Percentiles rank a stretch among this genome's conserved stretches.
Conservation (phyloP, 2,329 filamentous ascomycete species). For the Pseudopyricularia cyperi region DNA sequence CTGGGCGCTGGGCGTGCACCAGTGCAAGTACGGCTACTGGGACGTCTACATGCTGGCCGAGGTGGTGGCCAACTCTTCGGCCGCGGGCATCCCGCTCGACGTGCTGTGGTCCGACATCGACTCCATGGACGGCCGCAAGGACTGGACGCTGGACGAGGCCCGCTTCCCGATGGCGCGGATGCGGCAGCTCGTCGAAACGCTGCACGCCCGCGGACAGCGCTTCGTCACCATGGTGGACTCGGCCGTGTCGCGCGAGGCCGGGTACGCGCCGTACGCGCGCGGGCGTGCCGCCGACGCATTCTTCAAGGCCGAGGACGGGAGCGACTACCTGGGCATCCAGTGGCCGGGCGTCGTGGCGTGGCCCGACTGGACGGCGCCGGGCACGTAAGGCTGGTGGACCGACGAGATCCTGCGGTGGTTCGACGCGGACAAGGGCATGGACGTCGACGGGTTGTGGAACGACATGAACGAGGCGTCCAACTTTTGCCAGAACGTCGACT, state of each 20-base stretch:
- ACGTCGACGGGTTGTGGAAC: slow-evolving; percentile 42
- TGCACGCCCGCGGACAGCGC: slow-evolving; percentile 54
- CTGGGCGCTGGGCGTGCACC: slow-evolving; percentile 70
- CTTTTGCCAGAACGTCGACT: slow-evolving; percentile 40
- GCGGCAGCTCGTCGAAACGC: slow-evolving; percentile 46
- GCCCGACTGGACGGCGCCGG: slow-evolving; percentile 41
- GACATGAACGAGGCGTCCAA: slow-evolving; percentile 42
- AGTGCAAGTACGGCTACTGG: slow-evolving; percentile 71
- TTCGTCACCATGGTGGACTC: slow-evolving; percentile 66
- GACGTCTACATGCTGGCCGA: slow-evolving; percentile 57
- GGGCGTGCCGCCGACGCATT: slow-evolving; percentile 42
- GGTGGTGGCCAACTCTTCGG: slow-evolving; percentile 53
- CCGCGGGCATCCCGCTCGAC: slow-evolving; percentile 54
- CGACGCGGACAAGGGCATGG: slow-evolving; percentile 36
- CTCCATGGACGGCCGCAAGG: slow-evolving; percentile 43
- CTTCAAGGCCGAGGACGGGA: slow-evolving; percentile 45
- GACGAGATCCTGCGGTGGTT: slow-evolving; percentile 28
- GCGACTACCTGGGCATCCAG: slow-evolving; percentile 46
- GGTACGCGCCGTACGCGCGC: slow-evolving; percentile 47
- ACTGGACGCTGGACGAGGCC: slow-evolving; percentile 52
- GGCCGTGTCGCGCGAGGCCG: slow-evolving; percentile 39
- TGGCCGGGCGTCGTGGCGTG: slow-evolving; percentile 65
- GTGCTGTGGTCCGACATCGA: slow-evolving; percentile 66
- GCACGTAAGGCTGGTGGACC: slow-evolving; percentile 45
- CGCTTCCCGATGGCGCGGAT: slow-evolving; percentile 48